Base-by-base conservation (phyloP, 768 basidiomycete species). In the Leccinum sublutescens region DNA sequence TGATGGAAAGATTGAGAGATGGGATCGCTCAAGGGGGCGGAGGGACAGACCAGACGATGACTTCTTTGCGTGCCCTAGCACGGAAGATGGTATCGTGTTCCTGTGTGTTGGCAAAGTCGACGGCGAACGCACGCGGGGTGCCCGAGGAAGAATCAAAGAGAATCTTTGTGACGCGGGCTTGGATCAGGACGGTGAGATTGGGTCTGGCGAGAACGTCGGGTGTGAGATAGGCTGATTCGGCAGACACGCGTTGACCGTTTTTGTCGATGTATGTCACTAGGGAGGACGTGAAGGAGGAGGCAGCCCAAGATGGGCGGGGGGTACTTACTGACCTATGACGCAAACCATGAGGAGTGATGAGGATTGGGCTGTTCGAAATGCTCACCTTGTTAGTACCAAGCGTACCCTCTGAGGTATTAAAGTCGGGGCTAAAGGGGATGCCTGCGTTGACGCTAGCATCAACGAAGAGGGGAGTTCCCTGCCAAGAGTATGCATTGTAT, bases 181-280 rank as follows among this genome's bases (percentile, higher is more conserved):
- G 73, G 21, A 81, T 80, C 3, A 80, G 80, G 19, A 91, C 82
- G 27, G 77, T 86, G 25, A 91, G 76, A 62, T 91, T 91, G 6
- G 82, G 82, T 38, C 89, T 78, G 5, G 78, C 76, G 5, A 90
- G 78, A 4, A 89, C 88, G 0, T 84, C 77, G 1, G 79, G 72
- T 0, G 87, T 89, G 34, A 91, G 79, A 66, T 90, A 91, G 0
- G 86, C 86, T 2, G 79, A 74, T 66, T 89, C 87, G 1, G 85
- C 78, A 1, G 87, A 85, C 7, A 86, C 85, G 0, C 89, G 82
- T 56, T 75, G 72, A 34, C 78, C 77, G 11, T 76, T 77, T 34
- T 75, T 58, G 64, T 84, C 78, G 53, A 90, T 78, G 62, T 86
- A 90, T 0, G 86, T 87, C 85, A 89, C 89, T 89, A 6, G 60